These are phyloP conservation scores for Dichomitus squalens DNA, from an alignment of 1,284 basidiomycete species.

Conservation along the genomic window DNA sequence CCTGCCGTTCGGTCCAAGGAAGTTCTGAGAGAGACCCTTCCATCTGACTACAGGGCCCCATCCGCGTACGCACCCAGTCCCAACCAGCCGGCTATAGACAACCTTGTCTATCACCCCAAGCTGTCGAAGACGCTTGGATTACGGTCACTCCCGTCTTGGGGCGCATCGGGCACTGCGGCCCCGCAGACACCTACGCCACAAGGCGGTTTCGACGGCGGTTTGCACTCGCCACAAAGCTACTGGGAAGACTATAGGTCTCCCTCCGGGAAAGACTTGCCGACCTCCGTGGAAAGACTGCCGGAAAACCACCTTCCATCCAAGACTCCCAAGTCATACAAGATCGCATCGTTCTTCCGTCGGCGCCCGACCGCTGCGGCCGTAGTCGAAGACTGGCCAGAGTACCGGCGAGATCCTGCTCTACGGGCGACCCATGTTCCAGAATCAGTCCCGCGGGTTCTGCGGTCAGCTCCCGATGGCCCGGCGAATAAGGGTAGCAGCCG, in stretches of 20 bases:
- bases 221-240: neutral
- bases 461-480: neutral
- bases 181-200: neutral
- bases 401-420: neutral
- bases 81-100: conserved; percentile 3
- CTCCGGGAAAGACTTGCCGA: neutral
- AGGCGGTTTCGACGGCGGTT: neutral
- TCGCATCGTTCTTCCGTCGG: conserved; percentile 16
- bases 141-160: neutral
- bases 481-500: neutral
- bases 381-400: conserved; percentile 2
- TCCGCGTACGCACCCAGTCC: neutral
- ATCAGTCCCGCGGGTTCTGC: neutral
- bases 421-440: neutral
- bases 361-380: conserved; percentile 10
- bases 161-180: neutral
- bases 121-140: conserved; percentile 18
- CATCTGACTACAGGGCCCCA: neutral
- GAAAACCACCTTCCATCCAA: conserved; percentile 11
- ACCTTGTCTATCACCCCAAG: conserved; percentile 20
- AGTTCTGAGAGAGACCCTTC: neutral
- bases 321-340: conserved; percentile 7
- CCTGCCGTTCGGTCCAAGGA: neutral
- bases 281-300: conserved; percentile 3
- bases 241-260: neutral